These are phyloP conservation scores for Scutellaria barbata DNA, from an alignment of 257 asterid species.

Conservation along the genomic window DNA sequence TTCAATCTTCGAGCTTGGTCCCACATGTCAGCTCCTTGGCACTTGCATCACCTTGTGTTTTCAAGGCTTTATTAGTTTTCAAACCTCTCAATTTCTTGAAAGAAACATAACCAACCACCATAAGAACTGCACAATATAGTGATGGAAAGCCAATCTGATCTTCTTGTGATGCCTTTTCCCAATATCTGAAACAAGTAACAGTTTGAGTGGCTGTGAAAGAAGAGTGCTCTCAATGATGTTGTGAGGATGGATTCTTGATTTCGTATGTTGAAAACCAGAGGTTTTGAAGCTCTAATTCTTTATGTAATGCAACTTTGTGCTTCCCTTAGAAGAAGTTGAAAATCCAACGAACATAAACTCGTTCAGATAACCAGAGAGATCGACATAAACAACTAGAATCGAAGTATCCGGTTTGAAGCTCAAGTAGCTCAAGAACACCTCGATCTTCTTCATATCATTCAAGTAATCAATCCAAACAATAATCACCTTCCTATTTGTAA, in stretches of 20 bases:
- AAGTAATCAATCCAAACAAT: slow-evolving; percentile 83
- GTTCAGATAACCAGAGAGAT: too few species aligned
- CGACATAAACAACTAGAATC: slow-evolving; percentile 50
- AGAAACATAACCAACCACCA: too few species aligned
- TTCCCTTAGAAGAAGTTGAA: slow-evolving; percentile 92
- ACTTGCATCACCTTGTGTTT: too few species aligned
- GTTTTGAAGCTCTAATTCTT: slow-evolving; percentile 86
- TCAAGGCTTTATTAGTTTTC: too few species aligned
- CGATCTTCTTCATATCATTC: slow-evolving; percentile 51
- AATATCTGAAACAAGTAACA: slow-evolving; percentile 55
- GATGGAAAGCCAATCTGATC: slow-evolving; percentile 72
- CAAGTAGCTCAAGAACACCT: slow-evolving; percentile 80
- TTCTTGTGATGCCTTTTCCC: slow-evolving; percentile 49
- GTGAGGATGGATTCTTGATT: slow-evolving; percentile 63
- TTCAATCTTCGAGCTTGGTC: slow-evolving; percentile 72
- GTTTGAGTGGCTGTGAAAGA: slow-evolving; percentile 46
- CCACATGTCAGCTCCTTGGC: slow-evolving; percentile 90
- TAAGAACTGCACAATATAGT: too few species aligned
- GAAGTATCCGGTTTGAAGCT: slow-evolving; percentile 67
- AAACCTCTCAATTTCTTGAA: too few species aligned
- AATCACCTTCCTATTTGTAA: slow-evolving; percentile 76
- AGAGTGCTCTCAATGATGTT: slow-evolving; percentile 71
- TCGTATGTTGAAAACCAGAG: slow-evolving; percentile 50
- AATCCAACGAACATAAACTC: too few species aligned
- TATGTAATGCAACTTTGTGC: slow-evolving; percentile 75